Conservation (phyloP, 192 early-diverging fungal genomes). For the Coemansia sp. region DNA sequence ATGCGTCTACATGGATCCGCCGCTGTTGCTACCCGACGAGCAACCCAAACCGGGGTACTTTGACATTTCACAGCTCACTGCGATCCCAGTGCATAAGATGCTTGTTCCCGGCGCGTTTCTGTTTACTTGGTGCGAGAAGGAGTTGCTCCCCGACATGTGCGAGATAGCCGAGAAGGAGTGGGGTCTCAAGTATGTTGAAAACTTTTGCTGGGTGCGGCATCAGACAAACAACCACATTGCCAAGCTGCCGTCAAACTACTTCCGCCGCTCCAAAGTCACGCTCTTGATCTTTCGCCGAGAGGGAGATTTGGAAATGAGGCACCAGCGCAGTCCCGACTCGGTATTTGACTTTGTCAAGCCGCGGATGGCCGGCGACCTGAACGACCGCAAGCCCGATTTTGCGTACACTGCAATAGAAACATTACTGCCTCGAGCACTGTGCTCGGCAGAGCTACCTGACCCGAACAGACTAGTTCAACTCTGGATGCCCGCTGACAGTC, state of each 20-base stretch:
- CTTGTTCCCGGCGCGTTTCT: conserved; percentile 83
- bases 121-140: conserved; percentile 96
- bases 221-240: conserved; percentile 82
- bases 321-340: conserved; percentile 94
- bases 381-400: conserved; percentile 77
- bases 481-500: conserved; percentile 63
- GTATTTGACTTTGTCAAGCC: conserved; percentile 96
- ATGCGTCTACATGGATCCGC: conserved; percentile 91
- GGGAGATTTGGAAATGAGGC: conserved; percentile 88
- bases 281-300: conserved; percentile 89
- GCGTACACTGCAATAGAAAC: conserved; percentile 91
- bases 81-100: conserved; percentile 59
- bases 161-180: conserved; percentile 68
- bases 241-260: conserved; percentile 69
- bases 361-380: conserved; percentile 52
- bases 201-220: conserved; percentile 95
- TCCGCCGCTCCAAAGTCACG: conserved; percentile 86
- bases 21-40: conserved; percentile 62
- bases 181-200: conserved; percentile 94
- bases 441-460: conserved; percentile 63
- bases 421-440: conserved; percentile 78
- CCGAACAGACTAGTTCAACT: conserved; percentile 78
- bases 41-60: conserved; percentile 38
- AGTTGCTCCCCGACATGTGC: conserved; percentile 83
- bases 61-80: conserved; percentile 29